Conservation (phyloP, 2,329 filamentous ascomycete species). For the Aschersonia sp. region DNA sequence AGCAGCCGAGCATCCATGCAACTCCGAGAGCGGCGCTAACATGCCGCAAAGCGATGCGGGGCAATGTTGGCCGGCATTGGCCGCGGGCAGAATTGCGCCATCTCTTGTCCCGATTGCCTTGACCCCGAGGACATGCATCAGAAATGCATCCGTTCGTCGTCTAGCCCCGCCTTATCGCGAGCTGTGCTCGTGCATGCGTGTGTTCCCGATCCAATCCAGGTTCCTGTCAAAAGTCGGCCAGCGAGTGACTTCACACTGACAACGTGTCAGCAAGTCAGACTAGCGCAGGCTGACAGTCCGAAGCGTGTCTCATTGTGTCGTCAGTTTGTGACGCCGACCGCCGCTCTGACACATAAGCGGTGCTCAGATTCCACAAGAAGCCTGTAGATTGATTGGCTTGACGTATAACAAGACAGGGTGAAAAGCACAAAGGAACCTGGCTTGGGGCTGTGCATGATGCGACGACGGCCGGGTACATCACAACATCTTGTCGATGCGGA, state of each 20-base stretch:
- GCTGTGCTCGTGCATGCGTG: neutral
- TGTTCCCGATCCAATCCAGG: neutral
- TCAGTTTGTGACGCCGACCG: neutral
- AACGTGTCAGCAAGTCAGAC: neutral
- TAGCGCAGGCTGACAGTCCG: neutral
- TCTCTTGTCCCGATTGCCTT: neutral
- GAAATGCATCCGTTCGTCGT: neutral
- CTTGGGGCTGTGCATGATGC: no score
- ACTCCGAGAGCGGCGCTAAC: neutral
- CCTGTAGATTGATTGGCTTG: no score
- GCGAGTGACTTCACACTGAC: neutral
- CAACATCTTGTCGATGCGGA: no score
- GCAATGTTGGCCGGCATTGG: neutral
- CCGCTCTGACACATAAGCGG: neutral
- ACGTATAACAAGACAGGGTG: no score
- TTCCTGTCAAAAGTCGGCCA: neutral
- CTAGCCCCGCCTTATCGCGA: neutral
- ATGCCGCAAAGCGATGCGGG: neutral
- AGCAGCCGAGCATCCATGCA: neutral
- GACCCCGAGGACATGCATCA: neutral
- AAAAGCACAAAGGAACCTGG: no score
- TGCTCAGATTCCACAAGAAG: no score
- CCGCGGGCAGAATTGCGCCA: neutral
- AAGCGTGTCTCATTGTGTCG: neutral
- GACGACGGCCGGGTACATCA: no score